phyloP scores from a whole-genome alignment of 495 filamentous ascomycete genomes.

The Trypethelium eluteriae region DNA sequence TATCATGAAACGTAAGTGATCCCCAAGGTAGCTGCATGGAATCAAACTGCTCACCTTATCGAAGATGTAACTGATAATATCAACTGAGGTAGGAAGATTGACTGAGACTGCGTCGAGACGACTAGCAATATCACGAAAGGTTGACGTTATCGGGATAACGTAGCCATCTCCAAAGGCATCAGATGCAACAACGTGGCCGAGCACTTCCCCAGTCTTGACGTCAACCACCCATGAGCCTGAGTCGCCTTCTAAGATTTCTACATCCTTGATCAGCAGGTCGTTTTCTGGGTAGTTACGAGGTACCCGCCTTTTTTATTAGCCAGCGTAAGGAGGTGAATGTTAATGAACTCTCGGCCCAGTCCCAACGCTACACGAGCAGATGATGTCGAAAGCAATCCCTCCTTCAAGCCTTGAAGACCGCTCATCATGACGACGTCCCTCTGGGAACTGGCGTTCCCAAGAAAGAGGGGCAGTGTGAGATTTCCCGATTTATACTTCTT shows the following conservation, averaged over 20 bases:
- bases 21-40: not conserved
- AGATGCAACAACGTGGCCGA: constrained; percentile 29
- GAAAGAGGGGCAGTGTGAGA: not conserved
- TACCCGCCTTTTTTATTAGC: not conserved
- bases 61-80: constrained; percentile 2
- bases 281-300: not conserved
- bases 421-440: constrained; percentile 4
- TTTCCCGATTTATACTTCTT: constrained; percentile 1
- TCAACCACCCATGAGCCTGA: constrained; percentile 28
- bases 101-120: constrained; percentile 7
- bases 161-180: constrained; percentile 28
- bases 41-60: not conserved
- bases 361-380: not conserved
- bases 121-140: not conserved
- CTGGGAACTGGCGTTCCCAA: not conserved
- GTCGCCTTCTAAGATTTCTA: constrained; percentile 18
- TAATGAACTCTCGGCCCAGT: not conserved
- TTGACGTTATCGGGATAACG: constrained; percentile 11
- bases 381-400: constrained; percentile 6
- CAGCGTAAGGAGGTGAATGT: not conserved
- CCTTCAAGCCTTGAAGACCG: constrained; percentile 2
- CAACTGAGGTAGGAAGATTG: constrained; percentile 3
- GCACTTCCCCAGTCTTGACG: constrained; percentile 20
- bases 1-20: not conserved
- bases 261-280: not conserved